Base-by-base conservation (phyloP, 768 basidiomycete species). In the Mrakia frigida region DNA sequence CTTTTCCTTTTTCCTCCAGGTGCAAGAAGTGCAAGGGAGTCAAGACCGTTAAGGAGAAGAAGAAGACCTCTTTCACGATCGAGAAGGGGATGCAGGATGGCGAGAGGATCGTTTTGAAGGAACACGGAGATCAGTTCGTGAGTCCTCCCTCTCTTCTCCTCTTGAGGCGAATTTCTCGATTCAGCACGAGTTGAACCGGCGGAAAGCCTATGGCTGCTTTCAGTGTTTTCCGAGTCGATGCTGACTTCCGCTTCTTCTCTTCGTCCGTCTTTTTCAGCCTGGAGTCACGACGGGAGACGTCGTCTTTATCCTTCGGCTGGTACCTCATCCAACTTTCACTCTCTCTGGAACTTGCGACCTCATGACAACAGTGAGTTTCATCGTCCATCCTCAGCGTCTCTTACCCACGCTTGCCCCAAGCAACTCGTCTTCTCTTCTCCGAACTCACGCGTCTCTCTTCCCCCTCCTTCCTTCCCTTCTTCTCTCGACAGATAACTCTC, bases 1-100 rank as follows among this genome's bases (percentile, higher is more conserved):
- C 28, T 80, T 35, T 41, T 31, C 6, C 6, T 16, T 7, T 46
- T 18, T 1, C 25, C 9, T 28, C 28, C 81, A 96, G 94, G 79
- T 98, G 95, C 84, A 98, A 95, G 84, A 96, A 93, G 82, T 98
- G 96, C 84, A 94, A 94, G 81, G 96, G 94, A 6, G 87, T 88
- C 72, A 91, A 90, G 82, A 90, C 89, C 0, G 87, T 91, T 61
- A 89, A 91, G 78, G 93, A 96, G 82, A 97, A 94, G 86, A 92
- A 90, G 65, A 89, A 92, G 69, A 90, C 94, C 79, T 93, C 95
- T 79, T 89, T 97, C 33, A 87, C 88, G 79, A 87, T 98, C 63
- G 92, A 95, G 80, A 90, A 89, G 73, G 96, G 96, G 21, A 93
- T 94, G 89, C 82, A 88, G 6, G 88, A 94, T 80, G 88, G 89